phyloP scores from a whole-genome alignment of 1,139 yeast species.

The Pichia sorboxylosa region DNA sequence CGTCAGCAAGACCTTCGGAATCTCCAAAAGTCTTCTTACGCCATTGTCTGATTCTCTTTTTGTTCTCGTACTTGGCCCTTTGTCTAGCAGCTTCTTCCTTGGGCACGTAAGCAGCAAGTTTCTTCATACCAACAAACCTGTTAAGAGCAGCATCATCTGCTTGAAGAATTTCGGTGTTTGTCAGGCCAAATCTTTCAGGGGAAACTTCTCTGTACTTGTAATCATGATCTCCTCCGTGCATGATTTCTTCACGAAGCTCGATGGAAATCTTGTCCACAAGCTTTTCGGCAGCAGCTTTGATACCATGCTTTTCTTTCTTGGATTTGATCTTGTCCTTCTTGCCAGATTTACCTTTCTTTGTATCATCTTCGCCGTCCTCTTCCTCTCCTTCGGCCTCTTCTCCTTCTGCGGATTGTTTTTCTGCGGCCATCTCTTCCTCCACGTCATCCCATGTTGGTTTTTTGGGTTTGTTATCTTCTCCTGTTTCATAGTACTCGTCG shows the following conservation, averaged over 20 bases:
- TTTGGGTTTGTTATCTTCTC: conserved; percentile 9
- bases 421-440: conserved; percentile 28
- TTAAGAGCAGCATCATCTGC: conserved; percentile 86
- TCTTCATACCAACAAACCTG: conserved; percentile 75
- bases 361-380: conserved; percentile 18
- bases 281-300: conserved; percentile 59
- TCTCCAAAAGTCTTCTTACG: conserved; percentile 66
- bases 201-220: conserved; percentile 91
- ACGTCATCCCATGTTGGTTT: conserved; percentile 48
- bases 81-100: conserved; percentile 65
- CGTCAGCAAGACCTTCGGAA: conserved; percentile 38
- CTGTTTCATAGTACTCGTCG: conserved; percentile 51
- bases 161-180: conserved; percentile 73
- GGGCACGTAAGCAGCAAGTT: conserved; percentile 85
- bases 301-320: conserved; percentile 50
- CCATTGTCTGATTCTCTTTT: conserved; percentile 81
- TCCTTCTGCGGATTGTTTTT: conserved; percentile 21
- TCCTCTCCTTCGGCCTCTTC: conserved; percentile 21
- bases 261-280: conserved; percentile 50
- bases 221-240: conserved; percentile 35
- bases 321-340: conserved; percentile 28
- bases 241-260: conserved; percentile 55
- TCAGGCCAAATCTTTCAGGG: conserved; percentile 84
- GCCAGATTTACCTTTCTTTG: conserved; percentile 22
- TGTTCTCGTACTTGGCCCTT: conserved; percentile 72